Conservation (phyloP, 129 eudicot species). For the Flaveria trinervia region DNA sequence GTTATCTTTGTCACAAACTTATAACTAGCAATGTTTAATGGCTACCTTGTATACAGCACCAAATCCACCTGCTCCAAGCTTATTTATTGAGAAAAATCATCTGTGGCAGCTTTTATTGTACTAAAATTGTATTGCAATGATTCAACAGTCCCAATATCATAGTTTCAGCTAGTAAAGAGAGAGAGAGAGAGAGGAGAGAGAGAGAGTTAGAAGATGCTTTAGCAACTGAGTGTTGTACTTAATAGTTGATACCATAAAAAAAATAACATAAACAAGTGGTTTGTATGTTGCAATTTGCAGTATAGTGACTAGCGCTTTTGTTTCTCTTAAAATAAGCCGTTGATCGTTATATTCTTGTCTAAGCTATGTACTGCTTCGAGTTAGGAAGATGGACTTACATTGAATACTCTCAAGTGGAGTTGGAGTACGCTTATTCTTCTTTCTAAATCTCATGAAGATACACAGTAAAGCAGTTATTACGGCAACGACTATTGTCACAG, state of each 20-base stretch:
- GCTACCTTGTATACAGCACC: not conserved
- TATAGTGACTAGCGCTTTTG: not conserved
- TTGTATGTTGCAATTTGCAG: not conserved
- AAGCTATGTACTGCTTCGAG: not conserved
- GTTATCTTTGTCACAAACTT: not conserved
- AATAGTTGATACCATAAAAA: not conserved
- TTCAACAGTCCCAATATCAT: not conserved
- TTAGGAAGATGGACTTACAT: not conserved
- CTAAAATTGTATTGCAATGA: not conserved
- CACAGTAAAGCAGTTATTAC: not conserved
- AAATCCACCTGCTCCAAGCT: slow-evolving; percentile 8
- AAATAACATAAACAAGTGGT: not conserved
- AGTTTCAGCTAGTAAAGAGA: not conserved
- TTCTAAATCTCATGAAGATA: not conserved
- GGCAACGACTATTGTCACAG: not conserved
- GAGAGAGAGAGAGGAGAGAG: not conserved
- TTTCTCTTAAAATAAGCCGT: not conserved
- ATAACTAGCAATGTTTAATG: not conserved
- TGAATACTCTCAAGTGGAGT: not conserved
- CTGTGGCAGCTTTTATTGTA: not conserved
- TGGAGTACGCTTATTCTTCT: not conserved
- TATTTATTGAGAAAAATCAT: not conserved
- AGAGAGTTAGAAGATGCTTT: not conserved
- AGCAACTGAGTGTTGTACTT: not conserved
- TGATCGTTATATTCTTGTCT: not conserved